Percentiles rank a stretch among this genome's conserved stretches.
phyloP scores from a whole-genome alignment of 2,329 filamentous ascomycete genomes.

The Pyrenochaeta sp. region DNA sequence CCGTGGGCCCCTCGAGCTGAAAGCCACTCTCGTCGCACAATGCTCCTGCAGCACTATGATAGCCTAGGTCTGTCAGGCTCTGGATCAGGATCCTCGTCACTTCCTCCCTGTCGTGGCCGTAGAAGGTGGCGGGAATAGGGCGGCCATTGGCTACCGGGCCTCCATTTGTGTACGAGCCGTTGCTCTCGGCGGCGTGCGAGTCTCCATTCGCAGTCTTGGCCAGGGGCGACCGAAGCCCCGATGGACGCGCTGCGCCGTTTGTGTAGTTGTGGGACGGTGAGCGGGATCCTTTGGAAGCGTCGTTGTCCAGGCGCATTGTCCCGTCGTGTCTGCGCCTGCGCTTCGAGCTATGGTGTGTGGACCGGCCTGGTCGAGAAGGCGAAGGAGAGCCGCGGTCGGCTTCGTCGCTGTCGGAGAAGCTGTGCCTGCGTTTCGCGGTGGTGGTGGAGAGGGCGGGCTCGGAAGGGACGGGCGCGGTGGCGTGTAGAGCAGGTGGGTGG shows the following conservation, averaged over 20 bases:
- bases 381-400: slow-evolving; percentile 24
- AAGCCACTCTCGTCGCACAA: slow-evolving; percentile 85
- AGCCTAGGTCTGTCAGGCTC: slow-evolving; percentile 86
- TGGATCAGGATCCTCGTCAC: slow-evolving; percentile 93
- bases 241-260: slow-evolving; percentile 50
- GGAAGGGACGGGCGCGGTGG: slow-evolving; percentile 22
- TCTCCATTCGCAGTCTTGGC: slow-evolving; percentile 52
- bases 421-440: slow-evolving; percentile 43
- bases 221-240: slow-evolving; percentile 40
- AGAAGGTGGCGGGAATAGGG: slow-evolving; percentile 63
- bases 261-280: slow-evolving; percentile 47
- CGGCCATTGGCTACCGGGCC: slow-evolving; percentile 40
- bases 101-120: slow-evolving; percentile 89
- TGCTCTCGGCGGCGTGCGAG: slow-evolving; percentile 49
- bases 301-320: slow-evolving; percentile 54
- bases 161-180: slow-evolving; percentile 55
- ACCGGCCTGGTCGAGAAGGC: slow-evolving; percentile 34
- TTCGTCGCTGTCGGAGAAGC: slow-evolving; percentile 39
- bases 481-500: slow-evolving; percentile 21
- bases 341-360: slow-evolving; percentile 50
- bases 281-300: slow-evolving; percentile 49
- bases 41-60: slow-evolving; percentile 75
- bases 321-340: slow-evolving; percentile 51
- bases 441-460: slow-evolving; percentile 19
- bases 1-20: slow-evolving; percentile 83